Evolutionary conservation across 352 stramenopile genomes (phyloP).

Genomic region (Globisporangium megalacanthum): DNA sequence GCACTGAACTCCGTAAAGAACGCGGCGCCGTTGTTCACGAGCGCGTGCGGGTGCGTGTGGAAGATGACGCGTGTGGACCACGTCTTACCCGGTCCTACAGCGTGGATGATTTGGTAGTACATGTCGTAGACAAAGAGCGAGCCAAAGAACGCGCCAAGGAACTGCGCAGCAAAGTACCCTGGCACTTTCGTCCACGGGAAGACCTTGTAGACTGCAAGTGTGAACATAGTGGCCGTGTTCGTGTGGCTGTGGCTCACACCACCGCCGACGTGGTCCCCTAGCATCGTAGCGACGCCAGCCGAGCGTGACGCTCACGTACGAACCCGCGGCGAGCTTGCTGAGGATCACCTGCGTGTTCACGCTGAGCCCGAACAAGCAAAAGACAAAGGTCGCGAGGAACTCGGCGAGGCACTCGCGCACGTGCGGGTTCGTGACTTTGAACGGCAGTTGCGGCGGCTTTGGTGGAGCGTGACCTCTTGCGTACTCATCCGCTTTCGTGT

Average conservation of each 20-base stretch:
- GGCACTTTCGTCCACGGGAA: constrained; percentile 20
- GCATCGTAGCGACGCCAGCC: constrained; percentile 31
- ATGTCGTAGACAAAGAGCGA: constrained; percentile 25
- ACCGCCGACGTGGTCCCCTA: constrained; percentile 27
- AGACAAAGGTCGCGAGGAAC: constrained; percentile 33
- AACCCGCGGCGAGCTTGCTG: constrained; percentile 11
- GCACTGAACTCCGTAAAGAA: constrained; percentile 26
- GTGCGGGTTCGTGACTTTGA: constrained; percentile 22
- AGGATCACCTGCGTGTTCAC: constrained; percentile 22
- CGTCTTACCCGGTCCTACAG: constrained; percentile 14
- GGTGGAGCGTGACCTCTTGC: background rate
- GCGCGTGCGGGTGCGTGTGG: constrained; percentile 23
- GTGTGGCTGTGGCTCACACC: constrained; percentile 29
- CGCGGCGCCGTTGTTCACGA: constrained; percentile 17
- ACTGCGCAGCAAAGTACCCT: constrained; percentile 23
- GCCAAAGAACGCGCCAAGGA: constrained; percentile 21
- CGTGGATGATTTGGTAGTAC: constrained; percentile 26
- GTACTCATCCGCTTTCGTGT: background rate
- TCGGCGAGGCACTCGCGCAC: constrained; percentile 33
- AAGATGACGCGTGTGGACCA: constrained; percentile 19
- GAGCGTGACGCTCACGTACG: constrained; percentile 23
- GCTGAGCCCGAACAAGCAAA: constrained; percentile 17
- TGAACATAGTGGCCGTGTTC: constrained; percentile 34
- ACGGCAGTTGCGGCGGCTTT: constrained; percentile 11
- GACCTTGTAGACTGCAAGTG: constrained; percentile 16